Percentiles rank a stretch among this genome's conserved stretches.
Evolutionary conservation across 73 alveolate species (phyloP).

Genomic region (Stentor roeselii): DNA sequence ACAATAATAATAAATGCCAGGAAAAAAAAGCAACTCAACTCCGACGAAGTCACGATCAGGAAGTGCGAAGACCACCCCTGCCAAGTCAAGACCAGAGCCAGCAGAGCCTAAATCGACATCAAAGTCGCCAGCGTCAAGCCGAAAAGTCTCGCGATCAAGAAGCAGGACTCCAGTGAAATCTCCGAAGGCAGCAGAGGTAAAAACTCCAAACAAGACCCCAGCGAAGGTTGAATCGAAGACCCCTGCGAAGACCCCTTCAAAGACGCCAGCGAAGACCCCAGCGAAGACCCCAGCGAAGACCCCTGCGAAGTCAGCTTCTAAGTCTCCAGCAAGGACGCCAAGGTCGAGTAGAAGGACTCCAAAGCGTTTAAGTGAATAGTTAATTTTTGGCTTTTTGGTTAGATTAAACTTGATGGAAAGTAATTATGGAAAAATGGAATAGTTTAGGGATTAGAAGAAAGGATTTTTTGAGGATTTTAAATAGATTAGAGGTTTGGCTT

Average conservation of each 20-base stretch:
- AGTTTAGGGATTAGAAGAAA: no score
- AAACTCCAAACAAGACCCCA: background rate
- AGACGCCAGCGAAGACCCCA: slow-evolving; percentile 2
- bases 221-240: background rate
- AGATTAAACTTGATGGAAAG: no score
- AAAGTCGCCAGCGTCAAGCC: background rate
- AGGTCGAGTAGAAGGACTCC: no score
- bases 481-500: no score
- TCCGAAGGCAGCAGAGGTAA: background rate
- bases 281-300: background rate
- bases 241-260: background rate
- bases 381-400: no score
- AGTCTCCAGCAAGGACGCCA: background rate
- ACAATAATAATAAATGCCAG: background rate
- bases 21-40: background rate
- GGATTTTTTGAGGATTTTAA: no score
- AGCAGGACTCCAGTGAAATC: background rate
- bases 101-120: background rate
- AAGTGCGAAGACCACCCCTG: background rate
- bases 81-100: background rate
- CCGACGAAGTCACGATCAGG: background rate
- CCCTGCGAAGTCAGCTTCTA: background rate
- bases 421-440: no score
- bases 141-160: background rate
- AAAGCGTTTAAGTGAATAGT: no score